Conservation (phyloP, 495 filamentous ascomycete genomes). For the Halenospora varia region DNA sequence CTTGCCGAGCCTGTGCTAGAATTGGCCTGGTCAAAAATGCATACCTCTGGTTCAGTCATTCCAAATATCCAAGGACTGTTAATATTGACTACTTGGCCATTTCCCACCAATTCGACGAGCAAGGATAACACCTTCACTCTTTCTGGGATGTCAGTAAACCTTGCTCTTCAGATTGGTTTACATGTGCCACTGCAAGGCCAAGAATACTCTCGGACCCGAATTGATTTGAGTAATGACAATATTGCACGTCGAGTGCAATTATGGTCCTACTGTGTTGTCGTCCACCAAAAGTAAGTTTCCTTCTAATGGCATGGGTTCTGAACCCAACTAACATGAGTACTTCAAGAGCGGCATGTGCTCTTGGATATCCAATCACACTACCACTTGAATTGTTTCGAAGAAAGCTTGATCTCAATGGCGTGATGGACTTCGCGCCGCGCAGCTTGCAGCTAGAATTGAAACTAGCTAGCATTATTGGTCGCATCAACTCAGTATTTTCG, state of each 20-base stretch:
- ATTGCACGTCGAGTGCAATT: neutral
- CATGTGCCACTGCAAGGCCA: conserved; percentile 83
- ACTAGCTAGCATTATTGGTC: neutral
- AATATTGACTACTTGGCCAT: conserved; percentile 82
- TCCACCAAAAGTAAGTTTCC: neutral
- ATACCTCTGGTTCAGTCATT: conserved; percentile 76
- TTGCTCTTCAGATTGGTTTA: conserved; percentile 80
- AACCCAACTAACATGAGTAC: neutral
- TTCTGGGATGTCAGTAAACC: conserved; percentile 81
- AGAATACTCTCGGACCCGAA: conserved; percentile 38
- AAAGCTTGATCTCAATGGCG: neutral
- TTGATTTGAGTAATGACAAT: neutral
- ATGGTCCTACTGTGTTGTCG: conserved; percentile 3
- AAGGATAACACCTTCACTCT: conserved; percentile 84
- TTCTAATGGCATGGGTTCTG: no score
- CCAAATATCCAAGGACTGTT: conserved; percentile 86
- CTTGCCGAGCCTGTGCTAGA: conserved; percentile 66
- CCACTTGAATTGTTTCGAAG: neutral
- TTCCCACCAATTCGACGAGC: conserved; percentile 76
- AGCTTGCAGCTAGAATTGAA: neutral
- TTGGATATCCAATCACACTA: conserved; percentile 1
- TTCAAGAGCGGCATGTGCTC: neutral
- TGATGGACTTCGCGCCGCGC: neutral
- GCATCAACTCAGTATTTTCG: neutral
- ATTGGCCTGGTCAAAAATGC: conserved; percentile 74